These are phyloP conservation scores for Epichloe brachyelytri DNA, from an alignment of 2,329 filamentous ascomycete genomes.

Conservation along the genomic window DNA sequence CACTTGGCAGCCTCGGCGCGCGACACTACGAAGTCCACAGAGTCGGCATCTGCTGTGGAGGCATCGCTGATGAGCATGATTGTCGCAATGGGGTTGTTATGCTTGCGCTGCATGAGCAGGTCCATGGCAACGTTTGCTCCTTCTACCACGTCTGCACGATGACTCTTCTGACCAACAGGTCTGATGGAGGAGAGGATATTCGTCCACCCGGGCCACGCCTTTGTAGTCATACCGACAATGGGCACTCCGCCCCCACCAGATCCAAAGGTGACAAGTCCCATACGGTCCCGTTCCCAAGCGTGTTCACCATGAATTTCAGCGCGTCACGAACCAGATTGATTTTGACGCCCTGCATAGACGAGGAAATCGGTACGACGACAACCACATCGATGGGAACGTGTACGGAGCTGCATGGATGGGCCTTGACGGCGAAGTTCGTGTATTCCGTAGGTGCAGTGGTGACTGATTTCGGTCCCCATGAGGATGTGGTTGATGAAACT, in stretches of 20 bases:
- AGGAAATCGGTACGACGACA: conserved; percentile 91
- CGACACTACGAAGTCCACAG: conserved; percentile 95
- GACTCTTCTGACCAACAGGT: conserved; percentile 90
- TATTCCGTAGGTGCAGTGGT: conserved; percentile 90
- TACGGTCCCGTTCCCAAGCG: conserved; percentile 86
- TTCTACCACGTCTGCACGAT: conserved; percentile 91
- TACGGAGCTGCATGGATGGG: conserved; percentile 36
- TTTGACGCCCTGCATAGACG: conserved; percentile 98
- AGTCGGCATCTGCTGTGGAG: conserved; percentile 84
- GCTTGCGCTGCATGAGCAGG: conserved; percentile 91
- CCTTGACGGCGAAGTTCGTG: conserved; percentile 52
- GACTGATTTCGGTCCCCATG: conserved; percentile 69
- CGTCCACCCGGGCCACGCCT: conserved; percentile 83
- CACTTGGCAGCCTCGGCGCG: conserved; percentile 93
- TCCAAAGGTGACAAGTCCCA: conserved; percentile 95
- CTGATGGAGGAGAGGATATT: conserved; percentile 78
- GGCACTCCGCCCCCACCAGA: conserved; percentile 88
- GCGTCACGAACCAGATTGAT: conserved; percentile 89
- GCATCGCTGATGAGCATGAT: conserved; percentile 97
- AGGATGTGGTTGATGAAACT: conserved; percentile 70
- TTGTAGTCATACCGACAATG: conserved; percentile 95
- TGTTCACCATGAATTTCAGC: conserved; percentile 80
- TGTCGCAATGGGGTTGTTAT: conserved; percentile 86
- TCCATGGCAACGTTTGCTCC: conserved; percentile 98
- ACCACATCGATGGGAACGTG: conserved; percentile 94